These are phyloP conservation scores for Luvunga scandens DNA, from an alignment of 345 rosid genomes.

Conservation along the genomic window DNA sequence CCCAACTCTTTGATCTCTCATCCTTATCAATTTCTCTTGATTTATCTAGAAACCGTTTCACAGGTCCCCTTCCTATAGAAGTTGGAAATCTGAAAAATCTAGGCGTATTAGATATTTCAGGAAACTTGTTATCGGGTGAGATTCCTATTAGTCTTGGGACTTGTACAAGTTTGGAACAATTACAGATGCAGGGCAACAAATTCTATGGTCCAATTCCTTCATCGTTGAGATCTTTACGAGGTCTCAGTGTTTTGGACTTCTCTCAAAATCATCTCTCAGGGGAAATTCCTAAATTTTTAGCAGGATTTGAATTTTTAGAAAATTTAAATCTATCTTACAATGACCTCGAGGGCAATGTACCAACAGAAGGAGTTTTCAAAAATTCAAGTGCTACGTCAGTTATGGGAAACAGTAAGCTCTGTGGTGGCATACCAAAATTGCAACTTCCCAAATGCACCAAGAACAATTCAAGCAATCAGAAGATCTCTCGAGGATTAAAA, in stretches of 20 bases:
- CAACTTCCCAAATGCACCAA: constrained; percentile 16
- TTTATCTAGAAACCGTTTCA: too few species aligned
- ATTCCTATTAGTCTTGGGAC: constrained; percentile 1
- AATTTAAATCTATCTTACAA: constrained; percentile 21
- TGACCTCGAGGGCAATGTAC: constrained; percentile 16
- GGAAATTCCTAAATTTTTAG: constrained; percentile 11
- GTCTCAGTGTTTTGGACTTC: not conserved
- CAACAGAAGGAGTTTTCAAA: constrained; percentile 16
- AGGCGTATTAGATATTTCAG: too few species aligned
- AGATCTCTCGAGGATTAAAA: too few species aligned
- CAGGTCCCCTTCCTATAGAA: too few species aligned
- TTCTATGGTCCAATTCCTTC: constrained; percentile 14
- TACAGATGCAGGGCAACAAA: not conserved
- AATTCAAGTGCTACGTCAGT: constrained; percentile 15
- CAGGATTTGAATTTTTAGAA: not conserved
- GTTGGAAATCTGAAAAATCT: too few species aligned
- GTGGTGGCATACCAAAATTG: constrained; percentile 16
- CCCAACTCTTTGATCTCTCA: too few species aligned
- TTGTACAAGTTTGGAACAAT: not conserved
- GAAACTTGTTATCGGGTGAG: not conserved
- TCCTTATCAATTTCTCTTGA: too few species aligned
- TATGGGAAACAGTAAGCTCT: constrained; percentile 18
- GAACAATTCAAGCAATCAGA: too few species aligned
- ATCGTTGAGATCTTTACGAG: not conserved
- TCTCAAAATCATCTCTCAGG: constrained; percentile 15